Percentiles rank a stretch among this genome's conserved stretches.
Evolutionary conservation across 768 basidiomycete genomes (phyloP).

Genomic region (Mycena crocata): DNA sequence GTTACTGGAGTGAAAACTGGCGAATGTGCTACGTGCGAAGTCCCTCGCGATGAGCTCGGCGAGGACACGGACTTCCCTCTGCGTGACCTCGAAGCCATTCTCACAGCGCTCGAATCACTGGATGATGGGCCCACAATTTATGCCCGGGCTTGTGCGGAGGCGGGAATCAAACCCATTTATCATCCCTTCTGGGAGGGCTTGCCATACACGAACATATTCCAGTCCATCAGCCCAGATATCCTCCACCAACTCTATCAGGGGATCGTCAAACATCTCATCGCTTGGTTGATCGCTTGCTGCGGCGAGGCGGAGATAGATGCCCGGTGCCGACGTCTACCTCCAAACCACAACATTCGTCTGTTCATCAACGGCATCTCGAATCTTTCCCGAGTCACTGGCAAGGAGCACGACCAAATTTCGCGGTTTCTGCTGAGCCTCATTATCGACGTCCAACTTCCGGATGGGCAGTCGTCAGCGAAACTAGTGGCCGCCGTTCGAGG

Average conservation of each 20-base stretch:
- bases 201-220: conserved; percentile 37
- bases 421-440: conserved; percentile 38
- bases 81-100: background rate
- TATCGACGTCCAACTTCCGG: conserved; percentile 28
- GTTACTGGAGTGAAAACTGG: conserved; percentile 9
- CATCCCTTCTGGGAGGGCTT: conserved; percentile 42
- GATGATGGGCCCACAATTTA: background rate
- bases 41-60: background rate
- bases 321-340: conserved; percentile 41
- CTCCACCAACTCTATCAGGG: conserved; percentile 44
- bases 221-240: conserved; percentile 37
- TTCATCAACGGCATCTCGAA: conserved; percentile 45
- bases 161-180: conserved; percentile 32
- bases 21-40: background rate
- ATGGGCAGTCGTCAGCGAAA: background rate
- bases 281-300: conserved; percentile 36
- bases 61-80: background rate
- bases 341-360: conserved; percentile 40
- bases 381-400: conserved; percentile 41
- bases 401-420: conserved; percentile 41
- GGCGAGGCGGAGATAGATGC: conserved; percentile 42
- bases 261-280: conserved; percentile 39
- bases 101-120: background rate
- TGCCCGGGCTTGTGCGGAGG: conserved; percentile 11
- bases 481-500: conserved; percentile 39